These are phyloP conservation scores for Centella asiatica DNA, from an alignment of 129 eudicot species.

Conservation along the genomic window DNA sequence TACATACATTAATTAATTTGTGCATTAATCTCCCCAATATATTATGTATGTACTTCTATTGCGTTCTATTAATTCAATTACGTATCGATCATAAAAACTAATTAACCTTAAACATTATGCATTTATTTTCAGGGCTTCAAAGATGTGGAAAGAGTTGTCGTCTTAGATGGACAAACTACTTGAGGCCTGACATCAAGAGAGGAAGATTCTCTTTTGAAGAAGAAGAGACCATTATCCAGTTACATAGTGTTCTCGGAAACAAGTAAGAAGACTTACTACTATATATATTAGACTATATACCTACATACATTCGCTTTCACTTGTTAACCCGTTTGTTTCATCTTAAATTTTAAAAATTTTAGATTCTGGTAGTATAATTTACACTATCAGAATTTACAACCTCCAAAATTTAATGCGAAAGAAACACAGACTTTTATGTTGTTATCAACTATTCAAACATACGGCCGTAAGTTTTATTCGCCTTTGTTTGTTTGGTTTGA, in stretches of 20 bases:
- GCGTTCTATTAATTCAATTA: background rate
- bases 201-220: constrained; percentile 81
- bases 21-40: background rate
- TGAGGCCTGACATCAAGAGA: constrained; percentile 76
- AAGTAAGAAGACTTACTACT: constrained; percentile 32
- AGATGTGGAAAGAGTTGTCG: constrained; percentile 80
- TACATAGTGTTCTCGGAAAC: constrained; percentile 67
- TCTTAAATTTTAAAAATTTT: too few species aligned
- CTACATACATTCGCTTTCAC: too few species aligned
- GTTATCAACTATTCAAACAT: too few species aligned
- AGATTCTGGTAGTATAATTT: too few species aligned
- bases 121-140: constrained; percentile 42
- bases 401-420: too few species aligned
- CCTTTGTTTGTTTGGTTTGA: too few species aligned
- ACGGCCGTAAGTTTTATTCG: too few species aligned
- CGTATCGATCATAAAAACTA: background rate
- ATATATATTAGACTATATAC: background rate
- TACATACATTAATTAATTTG: background rate
- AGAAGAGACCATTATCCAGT: constrained; percentile 71
- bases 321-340: too few species aligned
- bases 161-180: constrained; percentile 70
- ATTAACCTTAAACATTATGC: background rate
- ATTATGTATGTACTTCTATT: background rate
- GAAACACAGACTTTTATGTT: too few species aligned
- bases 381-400: too few species aligned